Conservation (phyloP, 2,329 filamentous ascomycete species). For the Cryphonectria japonica region DNA sequence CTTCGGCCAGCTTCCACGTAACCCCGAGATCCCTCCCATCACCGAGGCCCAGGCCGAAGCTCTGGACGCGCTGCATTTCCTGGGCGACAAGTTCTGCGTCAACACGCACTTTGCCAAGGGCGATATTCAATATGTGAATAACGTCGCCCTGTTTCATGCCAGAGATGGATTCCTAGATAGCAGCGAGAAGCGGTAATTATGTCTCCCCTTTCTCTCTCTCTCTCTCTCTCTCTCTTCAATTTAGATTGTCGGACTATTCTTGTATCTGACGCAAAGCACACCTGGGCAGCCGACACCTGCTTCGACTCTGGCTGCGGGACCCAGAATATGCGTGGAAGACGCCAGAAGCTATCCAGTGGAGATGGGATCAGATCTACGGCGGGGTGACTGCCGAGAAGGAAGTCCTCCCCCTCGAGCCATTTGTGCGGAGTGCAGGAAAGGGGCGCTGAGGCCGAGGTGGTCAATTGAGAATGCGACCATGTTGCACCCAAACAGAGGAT, state of each 20-base stretch:
- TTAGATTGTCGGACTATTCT: slow-evolving; percentile 46
- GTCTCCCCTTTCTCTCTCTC: slow-evolving; percentile 31
- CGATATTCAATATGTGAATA: slow-evolving; percentile 60
- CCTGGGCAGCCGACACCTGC: slow-evolving; percentile 47
- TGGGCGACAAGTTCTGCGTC: slow-evolving; percentile 50
- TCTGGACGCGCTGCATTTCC: slow-evolving; percentile 54
- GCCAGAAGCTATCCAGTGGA: slow-evolving; percentile 46
- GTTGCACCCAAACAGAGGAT: neutral
- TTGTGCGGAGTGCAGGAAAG: slow-evolving; percentile 45
- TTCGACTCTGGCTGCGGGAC: slow-evolving; percentile 56
- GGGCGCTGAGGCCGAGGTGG: slow-evolving; percentile 27
- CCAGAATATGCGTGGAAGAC: slow-evolving; percentile 54
- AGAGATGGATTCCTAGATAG: slow-evolving; percentile 54
- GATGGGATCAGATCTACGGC: slow-evolving; percentile 59
- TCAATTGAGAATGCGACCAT: neutral
- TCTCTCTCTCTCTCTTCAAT: slow-evolving; percentile 30
- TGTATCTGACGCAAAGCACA: slow-evolving; percentile 25
- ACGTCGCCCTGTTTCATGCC: slow-evolving; percentile 57
- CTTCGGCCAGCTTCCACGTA: slow-evolving; percentile 58
- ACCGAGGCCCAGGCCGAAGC: slow-evolving; percentile 58
- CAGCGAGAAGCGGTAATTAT: slow-evolving; percentile 47
- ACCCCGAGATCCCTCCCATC: slow-evolving; percentile 57
- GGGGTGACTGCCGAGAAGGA: slow-evolving; percentile 54
- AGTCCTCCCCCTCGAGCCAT: slow-evolving; percentile 62
- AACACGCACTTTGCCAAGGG: slow-evolving; percentile 52